These are phyloP conservation scores for Termitomyces sp. DNA, from an alignment of 768 basidiomycete species.

Conservation along the genomic window DNA sequence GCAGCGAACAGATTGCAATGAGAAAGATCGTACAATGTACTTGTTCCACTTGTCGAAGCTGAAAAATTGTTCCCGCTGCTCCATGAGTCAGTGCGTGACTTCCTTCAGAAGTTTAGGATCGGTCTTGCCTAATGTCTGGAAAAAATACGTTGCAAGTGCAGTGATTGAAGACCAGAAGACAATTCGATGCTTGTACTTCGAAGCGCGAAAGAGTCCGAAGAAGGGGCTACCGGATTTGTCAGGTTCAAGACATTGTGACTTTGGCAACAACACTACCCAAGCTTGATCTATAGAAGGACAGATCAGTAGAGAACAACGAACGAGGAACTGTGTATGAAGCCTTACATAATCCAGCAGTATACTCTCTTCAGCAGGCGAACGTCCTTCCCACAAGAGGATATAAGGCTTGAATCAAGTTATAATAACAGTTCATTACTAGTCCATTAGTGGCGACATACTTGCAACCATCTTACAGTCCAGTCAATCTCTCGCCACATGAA, in stretches of 20 bases:
- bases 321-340: neutral
- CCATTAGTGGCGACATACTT: conserved; percentile 31
- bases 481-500: conserved; percentile 47
- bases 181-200: conserved; percentile 48
- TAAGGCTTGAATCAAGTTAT: conserved; percentile 43
- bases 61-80: conserved; percentile 36
- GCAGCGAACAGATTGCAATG: neutral
- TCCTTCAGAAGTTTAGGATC: conserved; percentile 17
- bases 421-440: conserved; percentile 1
- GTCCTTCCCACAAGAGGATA: conserved; percentile 46
- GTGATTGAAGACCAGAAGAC: conserved; percentile 48
- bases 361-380: conserved; percentile 48
- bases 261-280: conserved; percentile 29
- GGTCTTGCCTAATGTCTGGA: conserved; percentile 52
- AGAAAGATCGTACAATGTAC: conserved; percentile 13
- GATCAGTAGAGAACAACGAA: neutral
- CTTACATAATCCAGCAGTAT: conserved; percentile 65
- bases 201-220: conserved; percentile 34
- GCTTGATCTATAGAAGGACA: conserved; percentile 25
- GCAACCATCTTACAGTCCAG: conserved; percentile 49
- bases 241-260: neutral
- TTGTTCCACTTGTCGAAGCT: conserved; percentile 24
- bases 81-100: conserved; percentile 1
- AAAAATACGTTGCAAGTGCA: conserved; percentile 35
- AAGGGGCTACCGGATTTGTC: conserved; percentile 30